Percentiles rank a stretch among this genome's conserved stretches.
phyloP scores from a whole-genome alignment of 2,329 filamentous ascomycete genomes.

The Arthrobotrys pseudoclavata region DNA sequence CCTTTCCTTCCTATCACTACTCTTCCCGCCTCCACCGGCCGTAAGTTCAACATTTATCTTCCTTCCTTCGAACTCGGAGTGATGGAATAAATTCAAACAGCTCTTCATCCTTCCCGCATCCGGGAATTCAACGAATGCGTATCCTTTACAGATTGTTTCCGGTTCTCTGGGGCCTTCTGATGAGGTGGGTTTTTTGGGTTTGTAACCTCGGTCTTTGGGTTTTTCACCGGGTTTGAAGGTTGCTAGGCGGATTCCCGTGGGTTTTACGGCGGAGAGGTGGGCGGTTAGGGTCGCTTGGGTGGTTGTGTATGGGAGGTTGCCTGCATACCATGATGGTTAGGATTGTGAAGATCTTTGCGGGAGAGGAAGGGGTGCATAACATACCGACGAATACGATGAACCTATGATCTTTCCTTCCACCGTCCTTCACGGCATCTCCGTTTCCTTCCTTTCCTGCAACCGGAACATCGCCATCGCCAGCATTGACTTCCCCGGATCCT shows the following conservation, averaged over 20 bases:
- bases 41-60: conserved; percentile 94
- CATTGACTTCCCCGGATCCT: neutral
- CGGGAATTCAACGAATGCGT: conserved; percentile 90
- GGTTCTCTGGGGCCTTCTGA: neutral
- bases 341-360: neutral
- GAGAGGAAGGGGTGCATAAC: conserved; percentile 58
- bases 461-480: conserved; percentile 3
- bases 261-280: conserved; percentile 83
- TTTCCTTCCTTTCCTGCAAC: neutral
- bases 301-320: conserved; percentile 89
- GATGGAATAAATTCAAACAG: conserved; percentile 89
- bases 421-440: neutral
- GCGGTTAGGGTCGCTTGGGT: conserved; percentile 77
- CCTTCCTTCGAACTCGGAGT: conserved; percentile 79
- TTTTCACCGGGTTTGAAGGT: conserved; percentile 75
- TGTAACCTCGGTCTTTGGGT: conserved; percentile 59
- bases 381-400: conserved; percentile 67
- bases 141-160: conserved; percentile 74
- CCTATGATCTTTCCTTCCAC: conserved; percentile 6
- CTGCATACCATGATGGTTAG: conserved; percentile 66
- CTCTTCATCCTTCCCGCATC: conserved; percentile 90
- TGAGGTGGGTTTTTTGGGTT: conserved; percentile 15
- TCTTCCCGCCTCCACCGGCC: conserved; percentile 88
- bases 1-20: conserved; percentile 78
- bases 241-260: conserved; percentile 78